Conservation (phyloP, 768 basidiomycete genomes). For the Ephemerocybe angulata region DNA sequence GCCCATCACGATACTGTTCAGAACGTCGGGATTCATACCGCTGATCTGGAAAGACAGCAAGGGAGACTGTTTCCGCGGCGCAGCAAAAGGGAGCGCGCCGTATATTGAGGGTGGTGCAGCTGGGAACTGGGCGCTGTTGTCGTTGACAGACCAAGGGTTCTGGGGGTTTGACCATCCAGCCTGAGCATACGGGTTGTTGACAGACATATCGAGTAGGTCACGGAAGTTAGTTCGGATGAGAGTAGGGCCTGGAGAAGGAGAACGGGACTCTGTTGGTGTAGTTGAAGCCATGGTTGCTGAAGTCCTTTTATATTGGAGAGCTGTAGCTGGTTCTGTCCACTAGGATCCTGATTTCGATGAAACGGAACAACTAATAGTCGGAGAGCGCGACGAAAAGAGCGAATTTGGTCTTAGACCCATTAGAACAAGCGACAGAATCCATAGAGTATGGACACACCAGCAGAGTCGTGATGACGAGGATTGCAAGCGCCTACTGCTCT, state of each 20-base stretch:
- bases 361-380: too few relatives aligned
- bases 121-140: background rate
- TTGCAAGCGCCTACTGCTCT: too few relatives aligned
- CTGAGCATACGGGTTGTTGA: constrained; percentile 10
- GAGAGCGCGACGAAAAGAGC: too few relatives aligned
- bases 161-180: constrained; percentile 7
- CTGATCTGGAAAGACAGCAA: constrained; percentile 8
- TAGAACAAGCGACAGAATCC: too few relatives aligned
- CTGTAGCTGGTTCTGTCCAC: background rate
- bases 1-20: constrained; percentile 5
- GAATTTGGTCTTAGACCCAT: too few relatives aligned
- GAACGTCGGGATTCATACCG: constrained; percentile 8
- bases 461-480: too few relatives aligned
- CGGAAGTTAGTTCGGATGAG: background rate
- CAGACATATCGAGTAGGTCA: constrained; percentile 6
- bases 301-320: background rate
- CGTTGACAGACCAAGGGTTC: constrained; percentile 9
- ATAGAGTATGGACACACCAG: too few relatives aligned
- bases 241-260: background rate
- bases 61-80: background rate
- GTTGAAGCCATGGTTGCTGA: background rate
- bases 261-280: background rate
- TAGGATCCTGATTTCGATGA: background rate
- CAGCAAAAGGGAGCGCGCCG: constrained; percentile 4
- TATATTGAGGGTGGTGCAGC: constrained; percentile 6